A percentile compares a stretch with the other conserved stretches of the same genome.
phyloP scores from a whole-genome alignment of 441 rosid species.

The Gossypium schwendimanii region DNA sequence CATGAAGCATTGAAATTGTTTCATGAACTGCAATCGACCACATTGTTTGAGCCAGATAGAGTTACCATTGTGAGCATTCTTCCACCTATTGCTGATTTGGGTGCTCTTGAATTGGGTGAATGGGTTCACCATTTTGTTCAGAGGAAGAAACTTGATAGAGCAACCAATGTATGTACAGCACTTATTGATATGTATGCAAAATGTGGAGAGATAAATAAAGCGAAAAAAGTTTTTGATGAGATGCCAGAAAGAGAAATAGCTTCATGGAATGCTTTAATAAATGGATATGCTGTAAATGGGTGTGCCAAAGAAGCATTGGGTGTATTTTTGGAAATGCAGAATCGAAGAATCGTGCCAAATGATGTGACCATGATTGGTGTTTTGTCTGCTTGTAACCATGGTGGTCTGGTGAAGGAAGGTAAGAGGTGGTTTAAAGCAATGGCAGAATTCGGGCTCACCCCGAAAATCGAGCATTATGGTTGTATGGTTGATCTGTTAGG shows the following conservation, averaged over 20 bases:
- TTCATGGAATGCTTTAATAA: slow-evolving; percentile 55
- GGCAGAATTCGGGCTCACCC: slow-evolving; percentile 29
- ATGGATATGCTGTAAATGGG: slow-evolving; percentile 50
- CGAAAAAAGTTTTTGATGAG: slow-evolving; percentile 31
- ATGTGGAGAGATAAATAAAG: slow-evolving; percentile 44
- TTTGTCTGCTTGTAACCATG: slow-evolving; percentile 54
- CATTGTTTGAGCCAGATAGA: slow-evolving; percentile 36
- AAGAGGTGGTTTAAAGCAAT: slow-evolving; percentile 42
- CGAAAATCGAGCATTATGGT: slow-evolving; percentile 49
- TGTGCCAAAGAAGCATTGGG: slow-evolving; percentile 39
- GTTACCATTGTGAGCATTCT: slow-evolving; percentile 44
- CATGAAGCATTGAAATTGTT: slow-evolving; percentile 49
- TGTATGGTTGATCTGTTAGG: slow-evolving; percentile 52
- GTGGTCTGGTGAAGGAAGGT: slow-evolving; percentile 49
- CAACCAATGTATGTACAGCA: slow-evolving; percentile 38
- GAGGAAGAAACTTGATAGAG: slow-evolving; percentile 35
- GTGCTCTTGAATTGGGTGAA: slow-evolving; percentile 41
- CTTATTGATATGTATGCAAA: slow-evolving; percentile 57
- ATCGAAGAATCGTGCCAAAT: slow-evolving; percentile 33
- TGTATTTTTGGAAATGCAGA: slow-evolving; percentile 29
- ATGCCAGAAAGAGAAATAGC: slow-evolving; percentile 33
- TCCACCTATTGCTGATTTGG: slow-evolving; percentile 52
- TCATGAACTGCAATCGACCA: slow-evolving; percentile 36
- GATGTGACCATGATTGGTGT: slow-evolving; percentile 46
- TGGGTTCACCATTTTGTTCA: slow-evolving; percentile 37